Percentiles rank a stretch among this genome's conserved stretches.
phyloP scores from a whole-genome alignment of 2,329 filamentous ascomycete species.

The Fusarium sp. region DNA sequence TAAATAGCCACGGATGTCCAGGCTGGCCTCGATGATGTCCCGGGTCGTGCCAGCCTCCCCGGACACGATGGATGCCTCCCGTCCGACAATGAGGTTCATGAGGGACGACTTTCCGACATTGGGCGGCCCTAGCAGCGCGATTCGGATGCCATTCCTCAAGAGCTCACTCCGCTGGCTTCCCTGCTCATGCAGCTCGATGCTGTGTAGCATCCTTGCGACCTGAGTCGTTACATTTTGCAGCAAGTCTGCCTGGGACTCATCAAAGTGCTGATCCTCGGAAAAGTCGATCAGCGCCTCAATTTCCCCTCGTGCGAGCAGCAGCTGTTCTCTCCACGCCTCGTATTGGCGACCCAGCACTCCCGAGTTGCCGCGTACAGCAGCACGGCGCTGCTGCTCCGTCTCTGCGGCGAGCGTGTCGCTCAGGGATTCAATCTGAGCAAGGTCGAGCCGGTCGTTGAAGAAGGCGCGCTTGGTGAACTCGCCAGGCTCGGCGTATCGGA shows the following conservation, averaged over 20 bases:
- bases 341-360: constrained; percentile 79
- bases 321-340: constrained; percentile 80
- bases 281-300: constrained; percentile 98
- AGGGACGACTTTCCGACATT: constrained; percentile 96
- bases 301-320: constrained; percentile 87
- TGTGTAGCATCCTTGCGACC: constrained; percentile 68
- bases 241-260: constrained; percentile 82
- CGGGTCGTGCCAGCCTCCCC: constrained; percentile 92
- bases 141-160: constrained; percentile 83
- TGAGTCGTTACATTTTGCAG: constrained; percentile 76
- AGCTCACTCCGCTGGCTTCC: constrained; percentile 88
- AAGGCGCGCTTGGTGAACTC: constrained; percentile 97
- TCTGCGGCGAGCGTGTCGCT: constrained; percentile 74
- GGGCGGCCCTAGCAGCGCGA: constrained; percentile 89
- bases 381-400: constrained; percentile 92
- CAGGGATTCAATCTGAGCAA: constrained; percentile 82
- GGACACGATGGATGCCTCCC: constrained; percentile 96
- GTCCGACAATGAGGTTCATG: constrained; percentile 88
- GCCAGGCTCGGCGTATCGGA: constrained; percentile 92
- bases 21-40: constrained; percentile 90
- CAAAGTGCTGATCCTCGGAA: constrained; percentile 96
- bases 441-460: constrained; percentile 83
- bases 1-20: constrained; percentile 90
- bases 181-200: constrained; percentile 76
- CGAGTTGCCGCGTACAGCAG: constrained; percentile 83